phyloP scores from a whole-genome alignment of 768 basidiomycete genomes.

The Rhizopogon rudus region DNA sequence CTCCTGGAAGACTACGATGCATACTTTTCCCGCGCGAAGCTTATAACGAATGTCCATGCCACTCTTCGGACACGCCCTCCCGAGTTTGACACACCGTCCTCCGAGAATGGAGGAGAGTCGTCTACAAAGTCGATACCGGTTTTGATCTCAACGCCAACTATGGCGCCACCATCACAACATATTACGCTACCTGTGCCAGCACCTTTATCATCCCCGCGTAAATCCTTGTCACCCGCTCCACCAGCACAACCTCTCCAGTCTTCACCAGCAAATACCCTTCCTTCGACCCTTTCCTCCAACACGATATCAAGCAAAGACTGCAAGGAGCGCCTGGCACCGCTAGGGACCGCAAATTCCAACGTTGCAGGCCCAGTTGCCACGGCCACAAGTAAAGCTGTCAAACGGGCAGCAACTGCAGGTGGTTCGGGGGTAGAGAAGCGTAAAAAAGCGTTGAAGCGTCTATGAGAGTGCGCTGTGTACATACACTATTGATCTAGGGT shows the following conservation, averaged over 20 bases:
- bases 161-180: slow-evolving; percentile 17
- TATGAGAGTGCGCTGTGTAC: slow-evolving; percentile 33
- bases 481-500: slow-evolving; percentile 1
- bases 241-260: slow-evolving; percentile 33
- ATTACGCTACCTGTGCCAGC: slow-evolving; percentile 29
- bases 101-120: slow-evolving; percentile 16
- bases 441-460: slow-evolving; percentile 82
- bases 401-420: slow-evolving; percentile 54
- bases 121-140: slow-evolving; percentile 3
- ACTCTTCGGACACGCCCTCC: slow-evolving; percentile 69
- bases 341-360: slow-evolving; percentile 70
- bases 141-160: slow-evolving; percentile 11
- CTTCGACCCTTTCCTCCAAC: slow-evolving; percentile 31
- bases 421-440: slow-evolving; percentile 69
- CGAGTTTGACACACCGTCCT: slow-evolving; percentile 57
- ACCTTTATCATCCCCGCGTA: slow-evolving; percentile 36
- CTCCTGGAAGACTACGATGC: slow-evolving; percentile 85
- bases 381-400: slow-evolving; percentile 55
- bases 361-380: slow-evolving; percentile 35
- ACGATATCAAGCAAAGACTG: slow-evolving; percentile 25
- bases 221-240: slow-evolving; percentile 37
- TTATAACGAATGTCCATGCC: slow-evolving; percentile 91
- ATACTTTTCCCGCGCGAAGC: slow-evolving; percentile 80
- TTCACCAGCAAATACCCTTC: slow-evolving; percentile 36
- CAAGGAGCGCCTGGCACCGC: slow-evolving; percentile 66